Conservation (phyloP, 306 rosid species). For the Prunus persica region Prunus_persica_NCBIv2 NC_034012.1:7458501-7459000, state of each 20-base stretch:
- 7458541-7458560: background rate
- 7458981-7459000: background rate
- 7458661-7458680: background rate
- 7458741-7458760: background rate
- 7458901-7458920: background rate
- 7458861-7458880: background rate
- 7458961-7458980: conserved; percentile 1
- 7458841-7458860: background rate
- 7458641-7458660: too few species aligned
- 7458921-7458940: background rate
- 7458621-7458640: too few species aligned
- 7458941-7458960: background rate
- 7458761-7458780: background rate
- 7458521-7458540: background rate
- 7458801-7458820: too few species aligned
- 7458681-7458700: background rate
- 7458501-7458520: background rate
- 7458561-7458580: background rate
- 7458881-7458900: background rate
- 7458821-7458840: background rate
- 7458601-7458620: background rate
- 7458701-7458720: too few species aligned
- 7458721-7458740: too few species aligned
- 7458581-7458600: background rate
- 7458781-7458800: too few species aligned